Conservation (phyloP, 805 yeast species). For the Wickerhamiella nectarea region DNA sequence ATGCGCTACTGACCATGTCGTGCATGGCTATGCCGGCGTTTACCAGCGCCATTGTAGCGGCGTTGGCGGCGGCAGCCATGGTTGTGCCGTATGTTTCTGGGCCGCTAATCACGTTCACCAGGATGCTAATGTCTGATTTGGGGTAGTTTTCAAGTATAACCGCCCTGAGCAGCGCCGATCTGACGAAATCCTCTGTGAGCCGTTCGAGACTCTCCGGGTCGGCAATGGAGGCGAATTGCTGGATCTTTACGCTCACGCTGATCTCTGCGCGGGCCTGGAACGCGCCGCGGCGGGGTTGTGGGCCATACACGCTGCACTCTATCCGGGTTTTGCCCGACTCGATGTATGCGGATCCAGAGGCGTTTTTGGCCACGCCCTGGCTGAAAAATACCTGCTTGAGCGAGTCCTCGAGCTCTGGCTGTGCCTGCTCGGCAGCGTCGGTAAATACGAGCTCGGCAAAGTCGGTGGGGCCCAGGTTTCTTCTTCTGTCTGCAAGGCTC, state of each 20-base stretch:
- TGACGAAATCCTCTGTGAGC: conserved; percentile 37
- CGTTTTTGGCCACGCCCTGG: conserved; percentile 52
- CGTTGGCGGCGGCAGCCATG: conserved; percentile 42
- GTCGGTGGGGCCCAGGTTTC: conserved; percentile 70
- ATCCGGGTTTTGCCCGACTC: conserved; percentile 51
- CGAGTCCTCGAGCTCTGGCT: conserved; percentile 18
- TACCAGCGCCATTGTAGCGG: conserved; percentile 59
- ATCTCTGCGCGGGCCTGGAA: conserved; percentile 54
- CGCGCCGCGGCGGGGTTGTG: conserved; percentile 69
- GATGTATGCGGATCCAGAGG: conserved; percentile 71
- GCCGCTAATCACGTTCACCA: conserved; percentile 48
- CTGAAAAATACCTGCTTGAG: conserved; percentile 38
- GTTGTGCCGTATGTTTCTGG: conserved; percentile 26
- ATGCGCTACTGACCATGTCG: conserved; percentile 50
- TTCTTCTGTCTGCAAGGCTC: conserved; percentile 51
- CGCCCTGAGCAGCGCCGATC: conserved; percentile 38
- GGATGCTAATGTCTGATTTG: conserved; percentile 74
- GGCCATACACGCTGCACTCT: conserved; percentile 71
- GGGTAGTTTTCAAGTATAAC: conserved; percentile 64
- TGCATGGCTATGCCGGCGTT: conserved; percentile 74
- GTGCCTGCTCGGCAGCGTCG: conserved; percentile 16
- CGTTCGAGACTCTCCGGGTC: conserved; percentile 28
- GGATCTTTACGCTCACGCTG: conserved; percentile 44
- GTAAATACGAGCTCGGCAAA: conserved; percentile 40
- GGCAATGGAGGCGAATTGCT: conserved; percentile 36